Evolutionary conservation across 176 grass and related monocot species (phyloP), one percentile per base, ranked within the genome.

Genomic region (Aegilops bicornis): DNA sequence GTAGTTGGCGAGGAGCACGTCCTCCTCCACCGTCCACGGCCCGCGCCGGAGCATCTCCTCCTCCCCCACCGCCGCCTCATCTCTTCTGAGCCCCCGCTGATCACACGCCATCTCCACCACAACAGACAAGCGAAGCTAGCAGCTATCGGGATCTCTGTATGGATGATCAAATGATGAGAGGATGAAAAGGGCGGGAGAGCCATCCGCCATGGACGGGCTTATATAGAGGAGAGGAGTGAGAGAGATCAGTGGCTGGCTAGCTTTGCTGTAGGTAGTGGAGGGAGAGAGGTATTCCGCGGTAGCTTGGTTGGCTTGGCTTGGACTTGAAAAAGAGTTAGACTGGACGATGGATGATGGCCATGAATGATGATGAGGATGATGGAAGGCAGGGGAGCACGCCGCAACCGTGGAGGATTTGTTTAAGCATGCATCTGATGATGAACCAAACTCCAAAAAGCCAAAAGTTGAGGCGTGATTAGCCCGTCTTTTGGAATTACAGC

Each of bases 1-100:
- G 75, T 94, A 94, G 76, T 94, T 92, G 82, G 92, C 86, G 20
- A 98, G 93, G 16, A 96, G 8, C 36, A 92, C 64, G 85, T 98
- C 96, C 78, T 98, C 96, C 69, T 98, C 96, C 22, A 87, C 90
- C 25, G 96, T 94, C 96, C 96, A 98, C 24, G 96, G 93, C 52
- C 96, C 96, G 27, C 96, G 88, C n/a, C 94, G 81, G 39, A 98
- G 79, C 3, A 87, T 84, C 0, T 47, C 74, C 8, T 45, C 80
- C 48, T 47, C 77, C 61, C 19, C 27, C 77, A 0, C 33, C 2
- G 75, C 78, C 7, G 87, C 76, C 54, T 88, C 91, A 27, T 87
- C 85, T 32, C 82, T 36, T 71, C 82, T 88, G 72, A 82, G 1
- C 15, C 88, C 82, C 14, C 40, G 78, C 20, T 20, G 58, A 3